Evolutionary conservation across 495 filamentous ascomycete species (phyloP).

Genomic region (Aspergillus conjunctus): DNA sequence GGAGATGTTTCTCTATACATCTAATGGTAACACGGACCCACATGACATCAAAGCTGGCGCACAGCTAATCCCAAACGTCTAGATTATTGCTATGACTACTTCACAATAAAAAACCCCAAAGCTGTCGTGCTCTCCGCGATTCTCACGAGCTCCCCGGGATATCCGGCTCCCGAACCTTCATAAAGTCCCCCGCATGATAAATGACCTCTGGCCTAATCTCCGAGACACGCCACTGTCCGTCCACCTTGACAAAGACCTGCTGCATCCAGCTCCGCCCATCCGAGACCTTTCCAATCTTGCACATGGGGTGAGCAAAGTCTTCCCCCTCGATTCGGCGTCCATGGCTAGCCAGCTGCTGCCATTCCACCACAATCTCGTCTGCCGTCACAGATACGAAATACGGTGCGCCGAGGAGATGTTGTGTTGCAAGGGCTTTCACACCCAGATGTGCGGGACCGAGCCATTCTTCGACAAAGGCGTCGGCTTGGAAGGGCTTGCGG

Average conservation of each 20-base stretch:
- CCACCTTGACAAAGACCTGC: conserved; percentile 14
- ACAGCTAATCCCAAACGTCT: too few relatives aligned
- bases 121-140: neutral
- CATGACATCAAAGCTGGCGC: too few relatives aligned
- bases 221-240: conserved; percentile 15
- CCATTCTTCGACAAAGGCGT: conserved; percentile 30
- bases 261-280: conserved; percentile 21
- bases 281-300: conserved; percentile 7
- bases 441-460: conserved; percentile 26
- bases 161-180: conserved; percentile 1
- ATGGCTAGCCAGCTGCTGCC: conserved; percentile 32
- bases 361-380: conserved; percentile 31
- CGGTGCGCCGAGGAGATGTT: conserved; percentile 31
- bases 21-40: too few relatives aligned
- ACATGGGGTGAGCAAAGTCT: neutral
- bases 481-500: conserved; percentile 9
- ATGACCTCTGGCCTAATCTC: conserved; percentile 24
- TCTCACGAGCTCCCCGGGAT: neutral
- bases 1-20: too few relatives aligned
- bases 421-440: conserved; percentile 30
- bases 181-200: conserved; percentile 28
- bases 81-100: too few relatives aligned
- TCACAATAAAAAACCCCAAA: too few relatives aligned
- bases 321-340: conserved; percentile 21
- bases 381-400: conserved; percentile 31